Percentiles rank a stretch among this genome's conserved stretches.
These are phyloP conservation scores for Pythium dissotocum DNA, from an alignment of 352 stramenopile species.

Conservation along the genomic window DNA sequence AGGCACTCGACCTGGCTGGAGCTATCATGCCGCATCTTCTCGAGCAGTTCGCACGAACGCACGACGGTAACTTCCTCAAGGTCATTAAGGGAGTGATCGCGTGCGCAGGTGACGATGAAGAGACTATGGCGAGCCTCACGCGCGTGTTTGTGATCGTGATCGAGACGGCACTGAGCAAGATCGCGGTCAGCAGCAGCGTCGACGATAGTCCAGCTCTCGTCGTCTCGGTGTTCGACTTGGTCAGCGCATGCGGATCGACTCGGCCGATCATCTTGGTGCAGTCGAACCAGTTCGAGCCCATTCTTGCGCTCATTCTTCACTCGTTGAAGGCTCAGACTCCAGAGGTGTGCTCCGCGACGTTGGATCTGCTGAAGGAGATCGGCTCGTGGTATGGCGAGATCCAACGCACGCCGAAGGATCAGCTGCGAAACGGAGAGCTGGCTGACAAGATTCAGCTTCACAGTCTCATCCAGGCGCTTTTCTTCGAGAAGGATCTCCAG, in stretches of 20 bases:
- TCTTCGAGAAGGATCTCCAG: constrained; percentile 80
- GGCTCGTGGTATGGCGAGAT: constrained; percentile 74
- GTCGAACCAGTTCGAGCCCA: constrained; percentile 64
- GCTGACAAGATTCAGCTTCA: constrained; percentile 58
- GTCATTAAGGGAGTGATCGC: constrained; percentile 74
- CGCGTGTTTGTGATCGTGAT: constrained; percentile 64
- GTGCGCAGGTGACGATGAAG: constrained; percentile 62
- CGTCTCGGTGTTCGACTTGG: constrained; percentile 56
- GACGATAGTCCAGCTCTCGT: constrained; percentile 58
- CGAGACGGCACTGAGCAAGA: constrained; percentile 57
- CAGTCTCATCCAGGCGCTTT: constrained; percentile 66
- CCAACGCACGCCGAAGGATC: constrained; percentile 49
- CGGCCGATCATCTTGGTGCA: constrained; percentile 65
- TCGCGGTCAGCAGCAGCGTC: constrained; percentile 44
- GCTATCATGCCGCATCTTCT: constrained; percentile 65
- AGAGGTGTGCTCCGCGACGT: constrained; percentile 53
- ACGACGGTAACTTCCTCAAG: constrained; percentile 57
- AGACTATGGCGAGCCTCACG: constrained; percentile 56
- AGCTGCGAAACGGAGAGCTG: constrained; percentile 50
- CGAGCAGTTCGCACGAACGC: constrained; percentile 60
- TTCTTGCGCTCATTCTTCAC: constrained; percentile 61
- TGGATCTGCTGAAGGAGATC: constrained; percentile 67
- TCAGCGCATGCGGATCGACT: constrained; percentile 52
- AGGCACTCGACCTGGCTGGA: constrained; percentile 61
- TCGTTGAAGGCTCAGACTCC: constrained; percentile 66